phyloP scores from a whole-genome alignment of 305 asterid genomes.

The Withania somnifera region DNA sequence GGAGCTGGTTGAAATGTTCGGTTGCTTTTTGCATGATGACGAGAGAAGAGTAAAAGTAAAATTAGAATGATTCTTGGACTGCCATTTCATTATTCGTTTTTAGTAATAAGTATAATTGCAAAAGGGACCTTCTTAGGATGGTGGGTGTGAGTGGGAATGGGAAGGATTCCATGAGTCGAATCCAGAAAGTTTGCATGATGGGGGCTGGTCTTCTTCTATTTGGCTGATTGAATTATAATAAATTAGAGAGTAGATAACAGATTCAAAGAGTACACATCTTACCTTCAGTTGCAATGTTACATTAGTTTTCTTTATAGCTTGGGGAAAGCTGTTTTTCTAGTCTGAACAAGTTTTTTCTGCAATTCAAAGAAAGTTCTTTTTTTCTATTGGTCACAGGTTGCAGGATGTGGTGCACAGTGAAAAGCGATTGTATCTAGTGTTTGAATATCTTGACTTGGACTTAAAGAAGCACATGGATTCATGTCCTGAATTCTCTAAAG shows the following conservation, averaged over 20 bases:
- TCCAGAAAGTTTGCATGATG: background rate
- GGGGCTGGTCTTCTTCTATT: background rate
- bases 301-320: background rate
- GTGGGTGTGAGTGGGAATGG: background rate
- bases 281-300: background rate
- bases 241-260: background rate
- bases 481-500: conserved; percentile 78
- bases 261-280: background rate
- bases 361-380: background rate
- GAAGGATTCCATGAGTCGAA: background rate
- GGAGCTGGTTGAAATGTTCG: background rate
- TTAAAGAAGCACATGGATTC: conserved; percentile 98
- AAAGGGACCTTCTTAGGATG: background rate
- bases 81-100: background rate
- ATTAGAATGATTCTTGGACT: background rate
- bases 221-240: background rate
- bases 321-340: background rate
- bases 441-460: conserved; percentile 95
- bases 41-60: background rate
- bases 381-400: conserved; percentile 43
- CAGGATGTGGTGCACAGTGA: conserved; percentile 99
- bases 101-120: background rate
- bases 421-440: conserved; percentile 87
- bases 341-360: background rate
- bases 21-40: background rate